Percentiles rank a stretch among this genome's conserved stretches.
These are phyloP conservation scores for Aristolochia contorta DNA, from an alignment of 164 flowering plant genomes.

Conservation along the genomic window DNA sequence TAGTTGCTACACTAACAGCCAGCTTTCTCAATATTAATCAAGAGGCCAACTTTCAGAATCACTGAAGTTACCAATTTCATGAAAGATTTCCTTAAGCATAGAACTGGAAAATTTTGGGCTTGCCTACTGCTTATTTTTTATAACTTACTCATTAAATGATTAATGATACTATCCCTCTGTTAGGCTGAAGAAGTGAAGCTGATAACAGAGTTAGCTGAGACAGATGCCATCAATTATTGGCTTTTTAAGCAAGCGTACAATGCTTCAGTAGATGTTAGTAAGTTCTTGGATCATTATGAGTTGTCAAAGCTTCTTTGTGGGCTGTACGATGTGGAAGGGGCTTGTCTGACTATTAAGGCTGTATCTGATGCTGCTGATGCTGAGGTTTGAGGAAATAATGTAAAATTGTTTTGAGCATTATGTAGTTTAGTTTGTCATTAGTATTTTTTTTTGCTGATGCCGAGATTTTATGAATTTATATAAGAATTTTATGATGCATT, in stretches of 20 bases:
- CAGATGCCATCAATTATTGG: constrained; percentile 48
- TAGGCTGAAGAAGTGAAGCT: constrained; percentile 89
- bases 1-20: too few relatives aligned
- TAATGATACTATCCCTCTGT: constrained; percentile 6
- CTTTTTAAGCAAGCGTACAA: constrained; percentile 74
- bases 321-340: constrained; percentile 73
- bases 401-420: not conserved
- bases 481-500: too few relatives aligned
- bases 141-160: too few relatives aligned
- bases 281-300: constrained; percentile 68
- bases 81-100: too few relatives aligned
- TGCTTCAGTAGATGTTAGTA: constrained; percentile 58
- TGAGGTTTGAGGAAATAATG: constrained; percentile 34
- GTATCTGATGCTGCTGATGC: constrained; percentile 29
- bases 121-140: too few relatives aligned
- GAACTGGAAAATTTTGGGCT: too few relatives aligned
- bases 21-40: too few relatives aligned
- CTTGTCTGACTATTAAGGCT: constrained; percentile 54
- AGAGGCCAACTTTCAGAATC: too few relatives aligned
- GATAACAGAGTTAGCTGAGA: constrained; percentile 63
- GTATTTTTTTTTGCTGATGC: too few relatives aligned
- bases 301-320: constrained; percentile 68
- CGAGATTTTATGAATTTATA: too few relatives aligned
- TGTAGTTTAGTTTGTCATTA: not conserved
- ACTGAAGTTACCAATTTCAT: too few relatives aligned